A percentile compares a stretch with the other conserved stretches of the same genome.
Evolutionary conservation across 306 rosid species (phyloP).

Genomic region (Malus orientalis): DNA sequence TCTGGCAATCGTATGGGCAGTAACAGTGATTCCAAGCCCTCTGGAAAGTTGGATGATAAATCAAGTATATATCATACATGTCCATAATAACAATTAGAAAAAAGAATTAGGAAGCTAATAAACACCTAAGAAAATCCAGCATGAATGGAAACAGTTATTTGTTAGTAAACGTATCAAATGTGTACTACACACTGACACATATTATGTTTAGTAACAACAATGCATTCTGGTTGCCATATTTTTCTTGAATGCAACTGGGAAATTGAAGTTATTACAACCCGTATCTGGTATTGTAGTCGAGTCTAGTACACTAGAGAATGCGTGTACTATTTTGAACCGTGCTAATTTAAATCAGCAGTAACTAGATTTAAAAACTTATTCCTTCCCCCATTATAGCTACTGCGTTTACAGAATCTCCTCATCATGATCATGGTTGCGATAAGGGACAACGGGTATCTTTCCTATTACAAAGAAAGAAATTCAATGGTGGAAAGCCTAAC

Average conservation of each 20-base stretch:
- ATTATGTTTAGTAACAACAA: no score
- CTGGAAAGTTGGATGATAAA: slow-evolving; percentile 36
- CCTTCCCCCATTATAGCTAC: background rate
- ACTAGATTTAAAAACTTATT: background rate
- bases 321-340: no score
- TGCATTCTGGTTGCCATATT: background rate
- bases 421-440: background rate
- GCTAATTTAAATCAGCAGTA: background rate
- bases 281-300: no score
- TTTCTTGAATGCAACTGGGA: no score
- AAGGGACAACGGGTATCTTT: background rate
- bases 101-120: background rate
- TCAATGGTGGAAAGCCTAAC: background rate
- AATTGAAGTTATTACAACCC: no score
- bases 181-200: background rate
- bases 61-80: slow-evolving; percentile 1
- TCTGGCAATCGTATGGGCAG: slow-evolving; percentile 60
- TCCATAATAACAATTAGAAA: background rate
- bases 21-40: slow-evolving; percentile 49
- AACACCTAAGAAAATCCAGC: background rate
- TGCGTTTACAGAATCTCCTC: background rate
- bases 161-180: background rate
- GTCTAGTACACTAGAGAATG: no score
- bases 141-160: background rate
- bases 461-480: background rate